These are phyloP conservation scores for Auricularia sp. DNA, from an alignment of 768 basidiomycete genomes.

Conservation along the genomic window DNA sequence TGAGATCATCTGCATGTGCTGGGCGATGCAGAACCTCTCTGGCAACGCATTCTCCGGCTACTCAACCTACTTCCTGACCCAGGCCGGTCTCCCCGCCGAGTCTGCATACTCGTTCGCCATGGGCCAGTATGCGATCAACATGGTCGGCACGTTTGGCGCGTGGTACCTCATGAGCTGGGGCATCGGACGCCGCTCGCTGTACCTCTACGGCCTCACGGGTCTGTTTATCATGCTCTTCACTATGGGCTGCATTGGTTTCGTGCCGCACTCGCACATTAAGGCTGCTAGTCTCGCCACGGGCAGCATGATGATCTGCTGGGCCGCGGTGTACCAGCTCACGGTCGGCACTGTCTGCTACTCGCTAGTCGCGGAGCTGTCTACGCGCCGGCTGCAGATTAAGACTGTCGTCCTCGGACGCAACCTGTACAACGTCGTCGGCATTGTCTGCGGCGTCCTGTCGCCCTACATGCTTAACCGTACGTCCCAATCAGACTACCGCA, in stretches of 20 bases:
- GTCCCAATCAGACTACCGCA: too few species aligned
- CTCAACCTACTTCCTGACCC: constrained; percentile 12
- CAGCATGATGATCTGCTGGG: constrained; percentile 21
- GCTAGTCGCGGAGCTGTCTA: constrained; percentile 20
- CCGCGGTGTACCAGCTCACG: constrained; percentile 19
- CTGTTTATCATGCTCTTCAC: constrained; percentile 18
- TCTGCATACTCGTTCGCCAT: constrained; percentile 14
- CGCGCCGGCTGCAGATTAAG: constrained; percentile 22
- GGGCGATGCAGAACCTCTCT: constrained; percentile 19
- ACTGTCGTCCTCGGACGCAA: constrained; percentile 17
- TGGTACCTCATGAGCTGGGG: constrained; percentile 17
- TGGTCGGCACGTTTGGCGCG: constrained; percentile 19
- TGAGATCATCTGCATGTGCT: constrained; percentile 20
- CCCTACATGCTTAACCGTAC: constrained; percentile 10
- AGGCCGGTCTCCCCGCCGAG: constrained; percentile 14
- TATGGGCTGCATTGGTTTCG: constrained; percentile 22
- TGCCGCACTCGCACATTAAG: neutral
- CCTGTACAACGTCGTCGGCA: constrained; percentile 9
- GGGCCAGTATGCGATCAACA: constrained; percentile 15
- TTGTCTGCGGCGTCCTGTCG: constrained; percentile 9
- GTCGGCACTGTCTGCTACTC: constrained; percentile 20
- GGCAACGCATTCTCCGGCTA: constrained; percentile 13
- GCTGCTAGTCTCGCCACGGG: constrained; percentile 18
- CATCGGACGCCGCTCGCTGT: constrained; percentile 24
- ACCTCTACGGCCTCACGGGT: constrained; percentile 19